Evolutionary conservation across 1,284 basidiomycete genomes (phyloP), one percentile per base, ranked within the genome.

Genomic region (Stereum hirsutum): DNA sequence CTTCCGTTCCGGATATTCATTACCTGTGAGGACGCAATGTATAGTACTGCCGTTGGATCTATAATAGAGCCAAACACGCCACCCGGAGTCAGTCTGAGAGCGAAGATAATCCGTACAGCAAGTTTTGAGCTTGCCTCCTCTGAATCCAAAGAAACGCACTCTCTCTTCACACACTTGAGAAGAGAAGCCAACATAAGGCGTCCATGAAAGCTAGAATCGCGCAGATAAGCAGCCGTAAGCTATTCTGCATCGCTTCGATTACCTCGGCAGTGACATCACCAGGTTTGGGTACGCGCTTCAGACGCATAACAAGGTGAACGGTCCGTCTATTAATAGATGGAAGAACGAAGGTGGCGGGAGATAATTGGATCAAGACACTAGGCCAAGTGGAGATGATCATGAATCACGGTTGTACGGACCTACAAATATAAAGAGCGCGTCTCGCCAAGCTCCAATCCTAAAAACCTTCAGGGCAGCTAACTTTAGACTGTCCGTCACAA

Each of bases 361-460:
- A 2, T 6, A 20, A 20, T n/a, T n/a, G n/a, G n/a, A n/a, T n/a
- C n/a, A n/a, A n/a, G n/a, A n/a, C n/a, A 30, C 28, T n/a, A 30
- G 28, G n/a, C 8, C 8, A 30, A 30, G n/a, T 8, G n/a, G n/a
- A 8, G n/a, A 30, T 30, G n/a, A 30, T 8, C 8, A 30, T 30
- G 28, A n/a, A 8, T 32, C 15, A 38, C 23, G 23, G 21, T 31
- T 12, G 23, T 28, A 20, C 61, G 41, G 48, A 83, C 76, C 91
- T 73, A 66, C 93, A 97, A 23, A 96, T 88, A 59, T 99, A 96
- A 44, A 99, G 70, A 26, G 95, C 90, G 27, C 94, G 74, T 36
- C 96, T 71, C 1, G 96, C 96, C 99, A 95, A 15, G 96, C 96
- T 46, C 90, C 93, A 46, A 97, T 89, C 21, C 85, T 84, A 14